Evolutionary conservation across 2,329 filamentous ascomycete species (phyloP).

Genomic region (Curvularia spicifera): DNA sequence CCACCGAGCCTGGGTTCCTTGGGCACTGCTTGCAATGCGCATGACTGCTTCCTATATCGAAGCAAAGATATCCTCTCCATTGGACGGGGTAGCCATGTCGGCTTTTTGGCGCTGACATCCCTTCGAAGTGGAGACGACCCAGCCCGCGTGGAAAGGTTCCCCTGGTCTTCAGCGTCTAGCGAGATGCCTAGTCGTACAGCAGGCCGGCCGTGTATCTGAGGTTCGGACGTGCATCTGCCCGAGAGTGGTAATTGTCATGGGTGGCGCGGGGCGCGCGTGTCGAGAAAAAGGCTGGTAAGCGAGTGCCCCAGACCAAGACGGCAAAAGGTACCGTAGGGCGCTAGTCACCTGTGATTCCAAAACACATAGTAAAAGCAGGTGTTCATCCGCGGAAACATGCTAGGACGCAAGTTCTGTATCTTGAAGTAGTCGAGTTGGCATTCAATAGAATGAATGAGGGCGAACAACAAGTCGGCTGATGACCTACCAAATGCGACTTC

Average conservation of each 20-base stretch:
- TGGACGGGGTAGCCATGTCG: background rate
- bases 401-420: constrained; percentile 1
- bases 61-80: background rate
- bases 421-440: constrained; percentile 3
- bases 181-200: constrained; percentile 1
- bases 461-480: background rate
- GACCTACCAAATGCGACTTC: background rate
- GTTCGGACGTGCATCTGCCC: constrained; percentile 1
- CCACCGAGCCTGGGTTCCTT: background rate
- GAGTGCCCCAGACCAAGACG: constrained; percentile 3
- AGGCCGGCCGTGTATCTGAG: background rate
- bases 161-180: background rate
- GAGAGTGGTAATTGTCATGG: constrained; percentile 2
- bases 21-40: background rate
- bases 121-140: background rate
- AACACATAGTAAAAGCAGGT: constrained; percentile 3
- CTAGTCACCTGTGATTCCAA: background rate
- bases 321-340: background rate
- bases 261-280: constrained; percentile 8
- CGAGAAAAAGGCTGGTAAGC: constrained; percentile 9
- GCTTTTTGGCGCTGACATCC: background rate
- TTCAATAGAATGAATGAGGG: background rate
- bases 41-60: background rate
- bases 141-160: background rate
- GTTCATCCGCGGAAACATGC: background rate